Evolutionary conservation across 176 grass and related monocot species (phyloP).

Genomic region (Thalia dealbata): DNA sequence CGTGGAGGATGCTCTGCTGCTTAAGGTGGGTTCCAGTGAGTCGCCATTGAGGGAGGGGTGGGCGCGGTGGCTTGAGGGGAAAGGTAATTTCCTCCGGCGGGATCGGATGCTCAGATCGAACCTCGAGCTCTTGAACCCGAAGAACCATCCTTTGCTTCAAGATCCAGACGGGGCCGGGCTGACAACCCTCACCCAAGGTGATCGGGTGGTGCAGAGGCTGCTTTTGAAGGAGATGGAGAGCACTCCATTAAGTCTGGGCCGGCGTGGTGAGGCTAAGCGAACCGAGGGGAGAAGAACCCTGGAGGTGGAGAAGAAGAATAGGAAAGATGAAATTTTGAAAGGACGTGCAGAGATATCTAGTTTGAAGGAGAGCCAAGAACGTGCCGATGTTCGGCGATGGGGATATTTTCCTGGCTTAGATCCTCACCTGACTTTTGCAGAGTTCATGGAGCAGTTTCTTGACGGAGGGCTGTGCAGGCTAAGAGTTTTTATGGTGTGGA

Average conservation of each 20-base stretch:
- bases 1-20: slow-evolving; percentile 72
- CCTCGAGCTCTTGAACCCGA: slow-evolving; percentile 69
- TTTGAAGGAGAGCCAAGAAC: slow-evolving; percentile 7
- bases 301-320: slow-evolving; percentile 12
- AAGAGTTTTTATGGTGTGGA: slow-evolving; percentile 95
- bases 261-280: slow-evolving; percentile 16
- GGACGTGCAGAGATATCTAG: slow-evolving; percentile 11
- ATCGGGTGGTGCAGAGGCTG: slow-evolving; percentile 52
- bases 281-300: slow-evolving; percentile 30
- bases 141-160: slow-evolving; percentile 88
- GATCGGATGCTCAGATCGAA: slow-evolving; percentile 87
- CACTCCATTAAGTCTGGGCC: background rate
- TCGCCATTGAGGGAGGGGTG: slow-evolving; percentile 57
- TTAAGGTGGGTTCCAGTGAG: slow-evolving; percentile 44
- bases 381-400: slow-evolving; percentile 39
- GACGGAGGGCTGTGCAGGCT: slow-evolving; percentile 37
- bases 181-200: slow-evolving; percentile 54
- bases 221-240: slow-evolving; percentile 53
- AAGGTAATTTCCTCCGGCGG: slow-evolving; percentile 69
- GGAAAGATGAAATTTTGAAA: slow-evolving; percentile 13
- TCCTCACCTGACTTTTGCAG: slow-evolving; percentile 46
- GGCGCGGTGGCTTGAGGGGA: slow-evolving; percentile 78
- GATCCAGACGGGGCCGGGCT: slow-evolving; percentile 74
- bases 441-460: slow-evolving; percentile 75
- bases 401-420: slow-evolving; percentile 70